Percentiles rank a stretch among this genome's conserved stretches.
These are phyloP conservation scores for Polyporus tsugae DNA, from an alignment of 1,284 basidiomycete genomes.

Conservation along the genomic window DNA sequence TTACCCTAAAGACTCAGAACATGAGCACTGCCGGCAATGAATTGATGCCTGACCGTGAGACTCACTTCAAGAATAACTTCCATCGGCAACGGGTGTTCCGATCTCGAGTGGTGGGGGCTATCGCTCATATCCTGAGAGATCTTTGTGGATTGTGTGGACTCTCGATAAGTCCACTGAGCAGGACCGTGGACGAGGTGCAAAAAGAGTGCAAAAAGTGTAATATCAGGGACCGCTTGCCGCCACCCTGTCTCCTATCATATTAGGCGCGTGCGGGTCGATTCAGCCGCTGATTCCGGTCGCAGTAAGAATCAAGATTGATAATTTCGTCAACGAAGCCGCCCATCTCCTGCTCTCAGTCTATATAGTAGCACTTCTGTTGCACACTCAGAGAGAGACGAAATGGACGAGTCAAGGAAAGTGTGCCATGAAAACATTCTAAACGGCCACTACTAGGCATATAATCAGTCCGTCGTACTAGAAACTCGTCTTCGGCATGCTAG, in stretches of 20 bases:
- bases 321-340: too few species aligned
- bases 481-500: background rate
- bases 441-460: background rate
- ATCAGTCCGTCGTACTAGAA: background rate
- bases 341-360: too few species aligned
- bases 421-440: too few species aligned
- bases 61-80: background rate
- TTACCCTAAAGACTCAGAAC: background rate
- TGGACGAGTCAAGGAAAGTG: too few species aligned
- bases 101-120: background rate
- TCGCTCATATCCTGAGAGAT: background rate
- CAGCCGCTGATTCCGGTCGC: too few species aligned
- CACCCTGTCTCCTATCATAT: too few species aligned
- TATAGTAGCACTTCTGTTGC: too few species aligned
- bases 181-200: background rate
- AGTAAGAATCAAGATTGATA: too few species aligned
- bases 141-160: background rate
- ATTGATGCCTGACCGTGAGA: constrained; percentile 1
- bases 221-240: too few species aligned
- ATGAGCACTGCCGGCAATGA: background rate
- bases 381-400: too few species aligned
- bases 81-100: constrained; percentile 2
- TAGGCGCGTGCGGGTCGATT: too few species aligned
- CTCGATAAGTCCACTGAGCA: background rate
- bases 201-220: too few species aligned